Evolutionary conservation across 805 yeast species (phyloP).

Genomic region (Ogataea methylovora): DNA sequence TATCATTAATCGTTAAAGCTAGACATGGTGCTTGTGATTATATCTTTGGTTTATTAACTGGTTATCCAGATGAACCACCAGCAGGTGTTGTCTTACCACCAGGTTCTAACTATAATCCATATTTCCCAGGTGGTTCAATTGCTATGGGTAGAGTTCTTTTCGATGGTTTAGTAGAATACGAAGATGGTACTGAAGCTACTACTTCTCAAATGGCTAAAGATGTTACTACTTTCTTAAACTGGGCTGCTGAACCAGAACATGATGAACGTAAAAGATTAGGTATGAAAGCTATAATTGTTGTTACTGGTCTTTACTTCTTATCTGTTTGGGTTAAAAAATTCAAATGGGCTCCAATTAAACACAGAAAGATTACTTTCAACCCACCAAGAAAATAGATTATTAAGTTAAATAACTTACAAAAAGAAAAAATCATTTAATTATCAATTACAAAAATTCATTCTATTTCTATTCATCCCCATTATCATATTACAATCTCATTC

Average conservation of each 20-base stretch:
- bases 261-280: conserved; percentile 97
- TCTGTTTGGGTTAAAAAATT: conserved; percentile 92
- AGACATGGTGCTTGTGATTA: conserved; percentile 98
- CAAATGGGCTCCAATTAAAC: conserved; percentile 96
- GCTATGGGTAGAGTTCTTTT: conserved; percentile 99
- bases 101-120: conserved; percentile 97
- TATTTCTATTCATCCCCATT: too few species aligned
- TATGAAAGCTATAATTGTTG: conserved; percentile 78
- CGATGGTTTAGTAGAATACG: conserved; percentile 96
- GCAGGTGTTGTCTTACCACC: conserved; percentile 92
- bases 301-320: conserved; percentile 71
- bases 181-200: conserved; percentile 98
- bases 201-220: conserved; percentile 99
- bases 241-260: conserved; percentile 98
- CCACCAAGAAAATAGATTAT: conserved; percentile 71
- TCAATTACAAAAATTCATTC: background rate
- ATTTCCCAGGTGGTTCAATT: conserved; percentile 99
- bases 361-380: conserved; percentile 86
- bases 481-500: too few species aligned
- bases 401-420: too few species aligned
- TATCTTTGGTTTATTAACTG: conserved; percentile 90
- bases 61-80: conserved; percentile 98
- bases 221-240: conserved; percentile 89
- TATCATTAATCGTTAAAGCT: conserved; percentile 94
- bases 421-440: too few species aligned